A percentile compares a stretch with the other conserved stretches of the same genome.
phyloP scores from a whole-genome alignment of 768 basidiomycete species.

The Clathrus columnatus region DNA sequence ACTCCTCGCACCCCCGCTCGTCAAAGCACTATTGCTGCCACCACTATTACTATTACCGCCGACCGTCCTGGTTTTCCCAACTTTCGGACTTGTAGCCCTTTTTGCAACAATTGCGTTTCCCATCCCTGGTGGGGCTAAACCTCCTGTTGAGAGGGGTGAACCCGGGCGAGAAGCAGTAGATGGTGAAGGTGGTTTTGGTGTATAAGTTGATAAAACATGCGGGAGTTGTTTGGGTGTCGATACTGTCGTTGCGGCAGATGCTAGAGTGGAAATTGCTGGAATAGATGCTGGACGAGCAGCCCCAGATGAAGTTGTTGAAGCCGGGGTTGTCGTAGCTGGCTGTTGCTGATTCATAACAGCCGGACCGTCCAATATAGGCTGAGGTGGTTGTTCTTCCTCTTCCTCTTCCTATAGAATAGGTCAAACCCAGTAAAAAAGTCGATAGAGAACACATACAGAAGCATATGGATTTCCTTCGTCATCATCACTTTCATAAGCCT shows the following conservation, averaged over 20 bases:
- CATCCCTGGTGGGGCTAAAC: conserved; percentile 43
- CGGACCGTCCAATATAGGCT: conserved; percentile 16
- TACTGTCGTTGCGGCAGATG: conserved; percentile 25
- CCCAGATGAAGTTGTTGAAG: background rate
- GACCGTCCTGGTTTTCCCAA: conserved; percentile 44
- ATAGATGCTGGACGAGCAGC: conserved; percentile 16
- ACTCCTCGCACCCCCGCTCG: conserved; percentile 39
- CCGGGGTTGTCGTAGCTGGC: conserved; percentile 5
- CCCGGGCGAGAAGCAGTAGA: conserved; percentile 22
- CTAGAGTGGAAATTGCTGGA: conserved; percentile 36
- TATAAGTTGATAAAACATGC: conserved; percentile 21
- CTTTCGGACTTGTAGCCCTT: conserved; percentile 77
- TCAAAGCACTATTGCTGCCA: conserved; percentile 52
- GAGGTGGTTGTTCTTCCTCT: conserved; percentile 35
- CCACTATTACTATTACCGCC: conserved; percentile 27
- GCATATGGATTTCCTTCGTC: conserved; percentile 80
- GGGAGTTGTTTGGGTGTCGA: conserved; percentile 21
- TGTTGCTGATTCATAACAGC: conserved; percentile 10
- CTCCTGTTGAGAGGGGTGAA: conserved; percentile 37
- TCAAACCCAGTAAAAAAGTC: conserved; percentile 10
- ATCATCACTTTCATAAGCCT: conserved; percentile 56
- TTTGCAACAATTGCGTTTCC: conserved; percentile 77
- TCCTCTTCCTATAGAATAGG: conserved; percentile 56
- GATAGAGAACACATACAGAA: conserved; percentile 41
- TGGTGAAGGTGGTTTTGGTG: conserved; percentile 22